Percentiles rank a stretch among this genome's conserved stretches.
These are phyloP conservation scores for Fusarium denticulatum DNA, from an alignment of 2,329 filamentous ascomycete genomes.

Conservation along the genomic window DNA sequence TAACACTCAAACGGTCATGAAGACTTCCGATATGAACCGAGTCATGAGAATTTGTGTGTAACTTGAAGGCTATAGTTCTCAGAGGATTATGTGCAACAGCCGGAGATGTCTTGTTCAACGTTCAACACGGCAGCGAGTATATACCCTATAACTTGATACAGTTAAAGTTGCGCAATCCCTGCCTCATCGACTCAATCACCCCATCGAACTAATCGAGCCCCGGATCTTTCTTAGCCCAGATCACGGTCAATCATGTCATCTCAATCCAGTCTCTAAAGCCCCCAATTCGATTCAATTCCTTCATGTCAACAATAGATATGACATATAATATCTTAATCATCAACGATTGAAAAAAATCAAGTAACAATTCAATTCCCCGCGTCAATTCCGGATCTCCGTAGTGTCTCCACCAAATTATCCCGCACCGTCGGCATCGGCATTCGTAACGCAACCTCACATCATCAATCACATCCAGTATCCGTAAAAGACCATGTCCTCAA, in stretches of 20 bases:
- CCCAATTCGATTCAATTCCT: background rate
- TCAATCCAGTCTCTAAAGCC: background rate
- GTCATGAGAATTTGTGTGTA: background rate
- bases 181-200: conserved; percentile 12
- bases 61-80: background rate
- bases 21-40: conserved; percentile 11
- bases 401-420: conserved; percentile 29
- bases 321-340: background rate
- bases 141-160: background rate
- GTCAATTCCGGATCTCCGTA: conserved; percentile 12
- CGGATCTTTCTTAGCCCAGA: conserved; percentile 16
- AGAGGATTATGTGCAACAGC: background rate
- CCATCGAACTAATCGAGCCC: conserved; percentile 8
- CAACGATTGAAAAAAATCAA: background rate
- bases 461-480: background rate
- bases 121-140: background rate
- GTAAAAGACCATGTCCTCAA: background rate
- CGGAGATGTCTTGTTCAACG: background rate
- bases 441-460: conserved; percentile 7
- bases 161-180: background rate
- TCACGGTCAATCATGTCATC: background rate
- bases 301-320: background rate
- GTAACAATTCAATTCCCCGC: background rate
- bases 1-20: background rate
- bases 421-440: background rate